phyloP scores from a whole-genome alignment of 176 grass and related monocot genomes.

The Ampelocalamus luodianensis region DNA sequence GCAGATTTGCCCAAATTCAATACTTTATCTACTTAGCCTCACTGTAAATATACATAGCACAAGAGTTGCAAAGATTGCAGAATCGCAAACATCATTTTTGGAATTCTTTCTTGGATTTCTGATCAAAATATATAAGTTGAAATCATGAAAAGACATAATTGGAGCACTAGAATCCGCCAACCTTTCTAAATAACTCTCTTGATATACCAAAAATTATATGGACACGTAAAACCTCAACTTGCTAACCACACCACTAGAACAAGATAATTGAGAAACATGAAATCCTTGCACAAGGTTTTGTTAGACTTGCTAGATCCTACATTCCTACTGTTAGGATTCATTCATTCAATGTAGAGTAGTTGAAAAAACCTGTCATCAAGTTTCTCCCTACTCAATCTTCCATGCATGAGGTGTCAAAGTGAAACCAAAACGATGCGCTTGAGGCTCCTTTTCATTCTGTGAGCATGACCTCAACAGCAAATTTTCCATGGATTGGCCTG shows the following conservation, averaged over 20 bases:
- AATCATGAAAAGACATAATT: constrained; percentile 18
- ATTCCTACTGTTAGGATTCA: constrained; percentile 25
- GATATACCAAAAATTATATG: constrained; percentile 29
- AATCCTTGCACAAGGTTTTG: constrained; percentile 38
- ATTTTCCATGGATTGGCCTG: constrained; percentile 53
- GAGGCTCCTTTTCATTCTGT: constrained; percentile 45
- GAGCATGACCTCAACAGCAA: constrained; percentile 39
- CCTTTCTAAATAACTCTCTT: not conserved
- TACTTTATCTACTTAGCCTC: not conserved
- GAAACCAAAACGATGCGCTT: constrained; percentile 49
- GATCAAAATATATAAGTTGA: constrained; percentile 13
- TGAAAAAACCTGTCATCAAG: constrained; percentile 37
- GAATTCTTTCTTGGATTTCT: constrained; percentile 16
- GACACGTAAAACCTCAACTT: constrained; percentile 7
- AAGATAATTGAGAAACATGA: constrained; percentile 8
- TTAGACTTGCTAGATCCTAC: constrained; percentile 41
- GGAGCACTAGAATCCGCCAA: not conserved
- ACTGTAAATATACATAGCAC: constrained; percentile 28
- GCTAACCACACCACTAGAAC: not conserved
- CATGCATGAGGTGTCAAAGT: constrained; percentile 62
- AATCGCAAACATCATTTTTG: not conserved
- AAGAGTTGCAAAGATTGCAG: constrained; percentile 8
- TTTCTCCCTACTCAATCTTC: constrained; percentile 51
- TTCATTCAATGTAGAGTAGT: not conserved
- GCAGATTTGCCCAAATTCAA: not conserved